Percentiles rank a stretch among this genome's conserved stretches.
These are phyloP conservation scores for Wickerhamomyces sp. DNA, from an alignment of 1,139 yeast species.

Conservation along the genomic window DNA sequence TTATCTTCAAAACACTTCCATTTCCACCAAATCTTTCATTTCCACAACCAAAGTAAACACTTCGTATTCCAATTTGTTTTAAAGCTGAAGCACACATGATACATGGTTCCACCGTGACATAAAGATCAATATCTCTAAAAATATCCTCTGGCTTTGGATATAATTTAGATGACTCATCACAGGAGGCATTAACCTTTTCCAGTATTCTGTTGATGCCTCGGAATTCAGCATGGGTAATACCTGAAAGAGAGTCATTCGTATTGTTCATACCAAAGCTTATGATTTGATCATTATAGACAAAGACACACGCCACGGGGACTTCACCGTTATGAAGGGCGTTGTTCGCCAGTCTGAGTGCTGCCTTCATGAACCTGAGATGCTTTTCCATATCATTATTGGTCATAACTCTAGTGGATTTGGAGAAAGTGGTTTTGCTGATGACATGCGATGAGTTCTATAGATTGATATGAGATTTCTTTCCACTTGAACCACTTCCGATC, in stretches of 20 bases:
- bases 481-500: too few species aligned
- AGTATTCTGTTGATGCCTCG: conserved; percentile 63
- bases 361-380: conserved; percentile 36
- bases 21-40: conserved; percentile 97
- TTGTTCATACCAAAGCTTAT: conserved; percentile 82
- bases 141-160: conserved; percentile 25
- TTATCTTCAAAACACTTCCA: conserved; percentile 73
- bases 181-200: conserved; percentile 8
- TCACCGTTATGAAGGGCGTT: conserved; percentile 52
- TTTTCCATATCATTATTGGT: neutral
- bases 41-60: conserved; percentile 85
- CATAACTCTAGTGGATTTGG: neutral
- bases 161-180: neutral
- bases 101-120: conserved; percentile 97
- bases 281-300: conserved; percentile 47
- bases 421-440: too few species aligned
- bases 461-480: too few species aligned
- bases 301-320: conserved; percentile 73
- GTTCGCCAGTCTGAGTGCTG: conserved; percentile 49
- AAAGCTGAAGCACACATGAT: conserved; percentile 96
- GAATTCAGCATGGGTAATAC: conserved; percentile 91
- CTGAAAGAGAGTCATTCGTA: conserved; percentile 80
- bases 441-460: too few species aligned
- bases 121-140: conserved; percentile 53
- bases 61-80: conserved; percentile 68